These are phyloP conservation scores for Climacium dendroides DNA, from an alignment of 225 moss, liverwort and hornwort species.

Conservation along the genomic window DNA sequence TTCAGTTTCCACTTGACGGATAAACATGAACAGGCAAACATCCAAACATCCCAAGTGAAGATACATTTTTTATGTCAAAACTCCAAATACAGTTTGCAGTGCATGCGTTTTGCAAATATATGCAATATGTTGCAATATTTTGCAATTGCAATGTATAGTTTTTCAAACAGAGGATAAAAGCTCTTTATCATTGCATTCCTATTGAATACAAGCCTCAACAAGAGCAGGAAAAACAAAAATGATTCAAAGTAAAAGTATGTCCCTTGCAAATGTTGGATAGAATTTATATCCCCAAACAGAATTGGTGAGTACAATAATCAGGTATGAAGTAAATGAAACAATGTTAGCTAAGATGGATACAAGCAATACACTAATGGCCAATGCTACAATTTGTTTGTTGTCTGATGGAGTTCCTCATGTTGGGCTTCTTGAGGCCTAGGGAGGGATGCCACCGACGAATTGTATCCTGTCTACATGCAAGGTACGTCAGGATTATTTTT, in stretches of 20 bases:
- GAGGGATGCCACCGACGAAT: conserved; percentile 26
- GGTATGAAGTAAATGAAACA: not conserved
- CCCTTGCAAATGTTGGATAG: not conserved
- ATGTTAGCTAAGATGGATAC: not conserved
- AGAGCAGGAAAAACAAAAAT: not conserved
- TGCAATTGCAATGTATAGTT: not conserved
- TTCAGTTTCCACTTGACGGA: too few relatives aligned
- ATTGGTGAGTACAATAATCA: not conserved
- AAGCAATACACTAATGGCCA: not conserved
- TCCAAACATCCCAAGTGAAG: too few relatives aligned
- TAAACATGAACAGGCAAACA: too few relatives aligned
- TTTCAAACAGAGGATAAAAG: not conserved
- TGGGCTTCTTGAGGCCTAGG: not conserved
- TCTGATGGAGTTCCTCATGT: not conserved
- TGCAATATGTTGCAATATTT: not conserved
- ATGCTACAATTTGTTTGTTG: not conserved
- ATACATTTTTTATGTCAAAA: not conserved
- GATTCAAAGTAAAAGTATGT: not conserved
- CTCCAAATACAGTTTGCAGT: not conserved
- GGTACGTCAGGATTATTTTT: conserved; percentile 9
- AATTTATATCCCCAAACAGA: not conserved
- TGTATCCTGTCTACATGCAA: conserved; percentile 70
- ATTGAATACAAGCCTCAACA: not conserved
- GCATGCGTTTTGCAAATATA: not conserved
- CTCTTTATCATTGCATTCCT: not conserved